Evolutionary conservation across 345 rosid genomes (phyloP).

Genomic region (Salix koriyanagi): DNA sequence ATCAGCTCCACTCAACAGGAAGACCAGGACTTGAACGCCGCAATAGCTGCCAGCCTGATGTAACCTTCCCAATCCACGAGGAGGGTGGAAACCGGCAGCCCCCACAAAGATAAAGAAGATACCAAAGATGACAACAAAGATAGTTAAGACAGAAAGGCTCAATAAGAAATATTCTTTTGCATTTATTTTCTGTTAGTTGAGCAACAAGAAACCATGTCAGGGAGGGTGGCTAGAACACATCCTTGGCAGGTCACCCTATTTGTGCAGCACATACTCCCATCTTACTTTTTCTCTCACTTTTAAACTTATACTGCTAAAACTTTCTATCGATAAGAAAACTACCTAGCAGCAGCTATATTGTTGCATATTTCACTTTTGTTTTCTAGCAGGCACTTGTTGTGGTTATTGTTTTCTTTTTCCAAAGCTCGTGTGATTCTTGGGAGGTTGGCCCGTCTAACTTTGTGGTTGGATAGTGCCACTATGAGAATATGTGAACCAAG

Average conservation of each 20-base stretch:
- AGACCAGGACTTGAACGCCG: conserved; percentile 80
- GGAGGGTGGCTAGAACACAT: conserved; percentile 12
- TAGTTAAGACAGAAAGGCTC: conserved; percentile 22
- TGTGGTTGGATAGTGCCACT: not conserved
- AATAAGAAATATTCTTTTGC: conserved; percentile 17
- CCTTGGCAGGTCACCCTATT: conserved; percentile 7
- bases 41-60: conserved; percentile 86
- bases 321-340: not conserved
- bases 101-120: conserved; percentile 12
- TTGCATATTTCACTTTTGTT: not conserved
- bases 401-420: not conserved
- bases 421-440: not conserved
- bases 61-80: conserved; percentile 47
- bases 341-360: not conserved
- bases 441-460: not conserved
- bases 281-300: not conserved
- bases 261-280: conserved; percentile 21
- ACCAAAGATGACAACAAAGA: conserved; percentile 17
- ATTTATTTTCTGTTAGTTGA: not conserved
- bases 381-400: not conserved
- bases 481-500: not conserved
- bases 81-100: conserved; percentile 21
- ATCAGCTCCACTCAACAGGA: conserved; percentile 38
- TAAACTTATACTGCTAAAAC: conserved; percentile 8
- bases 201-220: conserved; percentile 16